phyloP scores from a whole-genome alignment of 202 grass and related monocot species.

The Tripidium arundinaceum region DNA sequence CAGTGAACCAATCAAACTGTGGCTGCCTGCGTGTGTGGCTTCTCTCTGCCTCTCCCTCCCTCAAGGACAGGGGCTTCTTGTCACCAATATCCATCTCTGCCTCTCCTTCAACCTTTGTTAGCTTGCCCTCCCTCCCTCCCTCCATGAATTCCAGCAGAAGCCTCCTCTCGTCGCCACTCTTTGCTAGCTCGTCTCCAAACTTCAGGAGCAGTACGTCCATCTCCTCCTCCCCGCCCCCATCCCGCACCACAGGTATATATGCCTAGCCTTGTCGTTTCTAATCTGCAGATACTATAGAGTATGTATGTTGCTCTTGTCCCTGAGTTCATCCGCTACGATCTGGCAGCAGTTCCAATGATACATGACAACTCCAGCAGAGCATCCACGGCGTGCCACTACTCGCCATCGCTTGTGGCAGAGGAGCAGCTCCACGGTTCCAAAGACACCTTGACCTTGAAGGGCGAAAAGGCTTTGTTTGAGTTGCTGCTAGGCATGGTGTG shows the following conservation, averaged over 20 bases:
- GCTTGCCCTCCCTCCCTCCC: no score
- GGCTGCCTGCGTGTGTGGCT: neutral
- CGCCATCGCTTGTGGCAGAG: constrained; percentile 28
- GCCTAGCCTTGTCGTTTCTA: no score
- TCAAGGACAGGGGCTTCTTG: neutral
- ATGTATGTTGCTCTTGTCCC: neutral
- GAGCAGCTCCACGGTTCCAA: no score
- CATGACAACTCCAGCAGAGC: constrained; percentile 30
- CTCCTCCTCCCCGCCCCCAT: constrained; percentile 24
- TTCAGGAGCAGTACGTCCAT: constrained; percentile 1
- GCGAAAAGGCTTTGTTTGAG: constrained; percentile 59
- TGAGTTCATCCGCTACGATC: neutral
- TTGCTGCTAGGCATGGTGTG: constrained; percentile 14
- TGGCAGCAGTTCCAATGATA: constrained; percentile 52
- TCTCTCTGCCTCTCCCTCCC: neutral
- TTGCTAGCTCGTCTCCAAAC: constrained; percentile 34
- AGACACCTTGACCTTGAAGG: constrained; percentile 31
- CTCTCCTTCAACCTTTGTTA: neutral
- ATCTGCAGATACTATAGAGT: no score
- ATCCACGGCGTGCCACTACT: neutral
- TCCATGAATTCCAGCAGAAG: constrained; percentile 59
- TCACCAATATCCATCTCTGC: no score
- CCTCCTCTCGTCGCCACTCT: constrained; percentile 50
- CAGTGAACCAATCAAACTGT: neutral
- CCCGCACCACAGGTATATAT: constrained; percentile 27